Base-by-base conservation (phyloP, 2,329 filamentous ascomycete species). In the Byssothecium circinans region DNA sequence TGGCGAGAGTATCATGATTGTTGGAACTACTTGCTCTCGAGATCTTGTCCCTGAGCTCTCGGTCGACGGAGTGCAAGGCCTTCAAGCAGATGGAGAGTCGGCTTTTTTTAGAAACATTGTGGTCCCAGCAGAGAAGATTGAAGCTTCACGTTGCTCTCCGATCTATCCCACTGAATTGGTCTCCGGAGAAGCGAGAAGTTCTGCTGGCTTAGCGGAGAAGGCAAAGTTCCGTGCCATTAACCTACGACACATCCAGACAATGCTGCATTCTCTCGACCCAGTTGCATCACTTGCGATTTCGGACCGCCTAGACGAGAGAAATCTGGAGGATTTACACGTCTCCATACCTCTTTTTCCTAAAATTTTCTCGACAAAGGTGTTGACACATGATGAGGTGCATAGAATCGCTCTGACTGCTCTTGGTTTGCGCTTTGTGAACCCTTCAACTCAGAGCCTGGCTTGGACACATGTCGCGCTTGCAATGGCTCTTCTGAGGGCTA, bases 1-100 rank as follows among this genome's bases (percentile, higher is more conserved):
- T 32, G 91, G 91, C 4, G 81, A 85, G 56, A 82, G 81, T 49
- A 80, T 96, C 42, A 80, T 91, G 45, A 79, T 96, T 15, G 73
- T 97, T 25, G 94, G 91, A n/a, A 90, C 88, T 5, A 86, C 87
- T 7, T 68, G 84, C 19, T 78, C 77, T 1, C 77, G 80, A 15
- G 76, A 80, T 14, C 68, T 76, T 18, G 64, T 70, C 4, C 71
- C 74, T 47, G 63, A 73, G 37, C 44, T 74, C 5, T 74, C 74
- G 2, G 71, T 71, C 52, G 71, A 68, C 32, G 73, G 72, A 27
- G 67, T 80, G n/a, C 69, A 73, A 11, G 60, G 72, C 25, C 64
- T 80, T 22, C 79, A 81, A 48, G 71, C 60, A 4, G 67, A 71
- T 43, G 61, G 59, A n/a, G 62, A 67, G 20, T 58, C 56, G 4